Evolutionary conservation across 2,329 filamentous ascomycete genomes (phyloP), one percentile per base, ranked within the genome.

Genomic region (Fusarium xyrophilum): DNA sequence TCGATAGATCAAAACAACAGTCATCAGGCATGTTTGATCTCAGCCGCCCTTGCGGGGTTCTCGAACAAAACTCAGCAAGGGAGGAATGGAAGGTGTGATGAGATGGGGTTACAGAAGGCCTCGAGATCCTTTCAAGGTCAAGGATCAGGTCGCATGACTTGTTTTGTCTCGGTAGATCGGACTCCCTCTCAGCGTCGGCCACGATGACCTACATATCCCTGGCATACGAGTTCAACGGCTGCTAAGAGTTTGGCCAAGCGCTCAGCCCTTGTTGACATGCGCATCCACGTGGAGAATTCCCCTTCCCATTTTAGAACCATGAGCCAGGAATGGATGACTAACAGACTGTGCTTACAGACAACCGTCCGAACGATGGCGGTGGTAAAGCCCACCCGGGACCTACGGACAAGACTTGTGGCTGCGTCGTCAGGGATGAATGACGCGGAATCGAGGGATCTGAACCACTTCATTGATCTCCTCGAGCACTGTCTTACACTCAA

Each of bases 401-500:
- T 99, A 50, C 92, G 93, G 74, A 90, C 91, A 3, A 87, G 94
- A 70, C 85, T 99, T 53, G 84, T 91, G 77, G 89, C 90, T 65
- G 92, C 89, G 25, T 90, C 90, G 9, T 88, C 87, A 58, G 91
- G 89, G 53, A 89, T 97, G 84, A 88, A 84, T 51, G 91, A 94
- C 65, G 82, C 83, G 13, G 93, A 96, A 77, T 82, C 86, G 39
- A 91, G 90, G 77, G 93, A 97, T 73, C 82, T 97, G 65, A 89
- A 91, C 62, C 84, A 91, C 55, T 97, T 99, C 79, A 85, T 93
- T 71, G 94, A 98, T 78, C 82, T 99, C 50, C 81, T 99, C 60
- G 94, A 97, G 75, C 90, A 91, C 57, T 98, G 94, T 76, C 83
- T 99, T 68, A 89, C 90, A 61, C 85, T 98, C 68, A 97, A 98